A percentile compares a stretch with the other conserved stretches of the same genome.
Evolutionary conservation across 2,329 filamentous ascomycete species (phyloP).

Genomic region (Bertia moriformis): DNA sequence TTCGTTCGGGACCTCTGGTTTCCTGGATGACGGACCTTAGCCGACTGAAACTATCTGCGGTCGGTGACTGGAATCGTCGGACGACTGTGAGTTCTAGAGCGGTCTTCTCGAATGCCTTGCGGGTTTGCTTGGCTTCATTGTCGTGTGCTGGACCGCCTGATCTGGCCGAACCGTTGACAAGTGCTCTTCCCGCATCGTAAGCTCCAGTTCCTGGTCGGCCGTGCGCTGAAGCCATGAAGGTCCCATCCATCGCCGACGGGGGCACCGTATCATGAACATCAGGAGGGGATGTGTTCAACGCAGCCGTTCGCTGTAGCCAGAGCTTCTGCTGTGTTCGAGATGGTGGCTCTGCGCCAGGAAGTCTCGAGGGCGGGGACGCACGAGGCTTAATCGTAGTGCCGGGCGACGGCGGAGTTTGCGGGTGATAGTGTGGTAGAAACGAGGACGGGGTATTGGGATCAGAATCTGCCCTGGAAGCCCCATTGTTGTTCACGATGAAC

Average conservation of each 20-base stretch:
- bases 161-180: conserved; percentile 1
- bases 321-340: conserved; percentile 31
- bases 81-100: conserved; percentile 25
- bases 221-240: conserved; percentile 11
- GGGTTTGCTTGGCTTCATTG: conserved; percentile 19
- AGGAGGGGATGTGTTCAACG: conserved; percentile 24
- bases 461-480: conserved; percentile 20
- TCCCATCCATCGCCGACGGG: conserved; percentile 18
- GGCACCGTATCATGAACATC: conserved; percentile 18
- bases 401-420: conserved; percentile 25
- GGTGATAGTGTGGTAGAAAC: conserved; percentile 28
- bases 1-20: conserved; percentile 2
- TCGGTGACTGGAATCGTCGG: conserved; percentile 25
- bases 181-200: background rate
- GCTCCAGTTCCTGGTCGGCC: no score
- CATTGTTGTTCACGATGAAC: conserved; percentile 21
- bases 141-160: conserved; percentile 11
- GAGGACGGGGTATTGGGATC: conserved; percentile 27
- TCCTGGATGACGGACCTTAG: conserved; percentile 12
- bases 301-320: conserved; percentile 27
- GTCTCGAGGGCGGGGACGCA: background rate
- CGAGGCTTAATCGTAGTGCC: no score
- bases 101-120: conserved; percentile 25
- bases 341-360: conserved; percentile 15
- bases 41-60: conserved; percentile 22